Percentiles rank a stretch among this genome's conserved stretches.
Conservation (phyloP, 2,329 filamentous ascomycete species). For the Dryadomyces quercus-mongolicae region DNA sequence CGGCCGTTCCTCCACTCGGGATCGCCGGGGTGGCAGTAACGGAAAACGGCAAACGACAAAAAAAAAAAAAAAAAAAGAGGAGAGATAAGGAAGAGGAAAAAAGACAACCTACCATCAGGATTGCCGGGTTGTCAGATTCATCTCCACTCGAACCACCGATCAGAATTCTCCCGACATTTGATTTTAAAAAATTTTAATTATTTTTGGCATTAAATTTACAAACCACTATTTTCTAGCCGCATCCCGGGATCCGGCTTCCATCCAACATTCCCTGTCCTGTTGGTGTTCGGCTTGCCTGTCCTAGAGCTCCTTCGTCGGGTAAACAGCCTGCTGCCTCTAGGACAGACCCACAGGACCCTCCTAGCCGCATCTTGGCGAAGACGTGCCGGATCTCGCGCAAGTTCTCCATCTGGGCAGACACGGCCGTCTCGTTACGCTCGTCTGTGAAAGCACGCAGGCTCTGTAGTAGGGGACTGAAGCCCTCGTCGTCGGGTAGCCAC, state of each 20-base stretch:
- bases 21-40: no score
- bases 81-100: no score
- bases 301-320: not conserved
- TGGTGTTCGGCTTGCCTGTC: not conserved
- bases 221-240: not conserved
- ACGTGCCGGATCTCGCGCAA: constrained; percentile 64
- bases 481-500: constrained; percentile 83
- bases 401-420: constrained; percentile 48
- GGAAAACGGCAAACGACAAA: no score
- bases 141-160: no score
- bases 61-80: no score
- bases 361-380: constrained; percentile 50
- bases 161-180: no score
- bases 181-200: not conserved
- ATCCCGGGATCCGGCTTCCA: not conserved
- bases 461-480: constrained; percentile 59
- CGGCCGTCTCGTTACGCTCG: constrained; percentile 53
- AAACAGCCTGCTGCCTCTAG: not conserved
- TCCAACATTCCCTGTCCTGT: no score
- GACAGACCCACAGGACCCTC: not conserved
- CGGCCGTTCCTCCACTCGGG: no score
- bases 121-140: no score
- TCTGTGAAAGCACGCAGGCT: constrained; percentile 72
- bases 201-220: not conserved
- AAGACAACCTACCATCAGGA: no score